Evolutionary conservation across 805 yeast genomes (phyloP).

Genomic region (Candida andamanensis): DNA sequence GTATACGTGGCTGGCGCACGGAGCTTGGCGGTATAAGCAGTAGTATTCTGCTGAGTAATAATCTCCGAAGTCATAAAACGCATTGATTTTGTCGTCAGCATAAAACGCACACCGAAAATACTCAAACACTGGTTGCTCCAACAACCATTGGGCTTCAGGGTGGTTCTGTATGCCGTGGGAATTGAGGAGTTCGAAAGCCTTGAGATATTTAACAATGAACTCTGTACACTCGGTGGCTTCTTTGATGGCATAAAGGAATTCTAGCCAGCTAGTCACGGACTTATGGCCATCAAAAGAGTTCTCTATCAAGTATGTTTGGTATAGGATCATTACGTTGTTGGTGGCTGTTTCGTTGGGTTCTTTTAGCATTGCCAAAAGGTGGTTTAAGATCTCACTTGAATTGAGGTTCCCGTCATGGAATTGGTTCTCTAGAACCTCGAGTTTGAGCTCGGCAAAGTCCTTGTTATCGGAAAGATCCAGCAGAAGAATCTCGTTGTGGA

Average conservation of each 20-base stretch:
- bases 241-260: constrained; percentile 23
- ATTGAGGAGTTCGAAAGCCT: constrained; percentile 27
- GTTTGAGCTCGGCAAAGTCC: constrained; percentile 24
- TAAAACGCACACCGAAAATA: constrained; percentile 7
- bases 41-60: constrained; percentile 30
- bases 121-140: constrained; percentile 1
- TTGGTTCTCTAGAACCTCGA: constrained; percentile 31
- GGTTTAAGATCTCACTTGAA: constrained; percentile 22
- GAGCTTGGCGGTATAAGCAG: constrained; percentile 18
- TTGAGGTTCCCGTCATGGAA: constrained; percentile 16
- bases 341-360: constrained; percentile 13
- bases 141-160: background rate
- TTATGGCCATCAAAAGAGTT: constrained; percentile 20
- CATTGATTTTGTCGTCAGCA: constrained; percentile 4
- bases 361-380: constrained; percentile 18
- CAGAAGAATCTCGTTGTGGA: constrained; percentile 26
- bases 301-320: constrained; percentile 24
- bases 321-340: constrained; percentile 22
- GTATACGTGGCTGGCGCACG: constrained; percentile 6
- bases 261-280: constrained; percentile 26
- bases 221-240: constrained; percentile 23
- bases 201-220: constrained; percentile 25
- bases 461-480: constrained; percentile 20
- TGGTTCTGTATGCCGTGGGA: background rate
- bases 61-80: constrained; percentile 21